Evolutionary conservation across 1,139 yeast species (phyloP).

Genomic region (Nakaseomyces uthaithaninus): DNA sequence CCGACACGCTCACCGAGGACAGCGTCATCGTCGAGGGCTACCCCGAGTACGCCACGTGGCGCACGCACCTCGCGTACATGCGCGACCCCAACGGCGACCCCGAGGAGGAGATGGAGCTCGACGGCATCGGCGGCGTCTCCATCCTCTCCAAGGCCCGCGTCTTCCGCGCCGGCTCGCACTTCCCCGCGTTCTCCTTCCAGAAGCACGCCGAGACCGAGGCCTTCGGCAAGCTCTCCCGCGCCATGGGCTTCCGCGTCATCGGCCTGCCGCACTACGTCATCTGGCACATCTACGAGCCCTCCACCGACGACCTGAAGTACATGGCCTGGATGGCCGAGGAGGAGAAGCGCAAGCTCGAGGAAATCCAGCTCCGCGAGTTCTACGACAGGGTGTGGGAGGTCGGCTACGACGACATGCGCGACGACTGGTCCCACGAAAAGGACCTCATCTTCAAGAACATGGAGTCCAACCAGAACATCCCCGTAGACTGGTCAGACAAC

Average conservation of each 20-base stretch:
- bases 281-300: constrained; percentile 84
- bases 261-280: constrained; percentile 86
- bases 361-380: constrained; percentile 55
- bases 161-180: constrained; percentile 76
- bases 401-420: constrained; percentile 67
- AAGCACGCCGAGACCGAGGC: constrained; percentile 93
- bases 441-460: constrained; percentile 63
- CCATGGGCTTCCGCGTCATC: constrained; percentile 72
- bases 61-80: constrained; percentile 71
- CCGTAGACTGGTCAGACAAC: constrained; percentile 61
- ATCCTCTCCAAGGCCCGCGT: constrained; percentile 73
- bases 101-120: constrained; percentile 60
- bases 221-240: constrained; percentile 77
- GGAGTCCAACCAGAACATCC: constrained; percentile 36
- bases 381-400: constrained; percentile 68
- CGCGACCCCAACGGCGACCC: constrained; percentile 59
- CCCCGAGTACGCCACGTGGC: constrained; percentile 83
- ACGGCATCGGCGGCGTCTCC: constrained; percentile 89
- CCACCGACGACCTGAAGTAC: constrained; percentile 76
- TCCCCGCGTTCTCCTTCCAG: constrained; percentile 82
- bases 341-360: constrained; percentile 65
- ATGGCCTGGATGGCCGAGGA: constrained; percentile 98
- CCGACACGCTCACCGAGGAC: constrained; percentile 61
- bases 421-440: constrained; percentile 61
- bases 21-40: constrained; percentile 89